Percentiles rank a stretch among this genome's conserved stretches.
phyloP scores from a whole-genome alignment of 371 early-diverging fungal genomes.

The Syncephalastrum sp. region DNA sequence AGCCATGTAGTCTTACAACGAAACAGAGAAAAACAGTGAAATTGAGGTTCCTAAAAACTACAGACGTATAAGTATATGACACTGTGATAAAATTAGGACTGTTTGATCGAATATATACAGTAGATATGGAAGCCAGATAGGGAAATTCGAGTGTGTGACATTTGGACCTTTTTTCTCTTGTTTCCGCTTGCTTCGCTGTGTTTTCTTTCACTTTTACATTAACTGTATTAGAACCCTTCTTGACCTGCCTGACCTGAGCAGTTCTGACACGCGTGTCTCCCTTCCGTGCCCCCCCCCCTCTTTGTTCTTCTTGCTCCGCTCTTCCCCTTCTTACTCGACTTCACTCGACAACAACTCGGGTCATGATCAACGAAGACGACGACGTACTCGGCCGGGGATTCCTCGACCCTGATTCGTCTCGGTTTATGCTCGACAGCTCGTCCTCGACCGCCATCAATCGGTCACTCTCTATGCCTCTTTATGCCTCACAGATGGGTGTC shows the following conservation, averaged over 20 bases:
- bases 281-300: background rate
- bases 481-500: constrained; percentile 13
- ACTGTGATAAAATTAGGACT: no score
- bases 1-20: background rate
- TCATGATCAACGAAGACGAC: constrained; percentile 22
- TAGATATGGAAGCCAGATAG: background rate
- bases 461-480: constrained; percentile 16
- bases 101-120: no score
- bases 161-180: background rate
- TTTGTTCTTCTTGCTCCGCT: constrained; percentile 13
- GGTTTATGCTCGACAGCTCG: constrained; percentile 11
- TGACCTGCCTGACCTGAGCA: background rate
- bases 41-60: no score
- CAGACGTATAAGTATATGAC: no score
- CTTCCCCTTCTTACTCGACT: constrained; percentile 1
- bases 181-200: background rate
- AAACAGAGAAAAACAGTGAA: background rate
- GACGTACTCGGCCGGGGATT: constrained; percentile 21
- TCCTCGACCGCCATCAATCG: constrained; percentile 18
- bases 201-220: constrained; percentile 1
- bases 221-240: background rate
- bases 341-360: background rate
- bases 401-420: constrained; percentile 18
- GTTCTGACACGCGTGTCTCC: no score
- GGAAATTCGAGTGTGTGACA: background rate